phyloP scores from a whole-genome alignment of 2,329 filamentous ascomycete species.

The Fonsecaea monophora region DNA sequence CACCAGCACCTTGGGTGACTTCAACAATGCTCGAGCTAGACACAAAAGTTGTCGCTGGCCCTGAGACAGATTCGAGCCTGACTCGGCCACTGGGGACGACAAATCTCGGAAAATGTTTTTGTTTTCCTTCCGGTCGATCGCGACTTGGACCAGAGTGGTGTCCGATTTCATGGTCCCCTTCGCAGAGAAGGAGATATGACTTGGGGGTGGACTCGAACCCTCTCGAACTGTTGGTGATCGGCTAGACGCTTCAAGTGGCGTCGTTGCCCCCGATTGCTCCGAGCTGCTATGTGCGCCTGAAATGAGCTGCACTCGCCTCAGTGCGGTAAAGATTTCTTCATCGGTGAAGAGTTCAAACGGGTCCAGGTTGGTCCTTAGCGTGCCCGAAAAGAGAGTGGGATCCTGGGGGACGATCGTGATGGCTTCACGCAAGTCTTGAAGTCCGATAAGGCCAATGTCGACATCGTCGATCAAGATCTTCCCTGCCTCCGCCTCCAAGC shows the following conservation, averaged over 20 bases:
- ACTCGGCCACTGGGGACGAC: conserved; percentile 81
- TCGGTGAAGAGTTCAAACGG: conserved; percentile 89
- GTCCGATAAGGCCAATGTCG: conserved; percentile 87
- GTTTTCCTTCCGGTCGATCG: conserved; percentile 63
- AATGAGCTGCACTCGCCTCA: conserved; percentile 89
- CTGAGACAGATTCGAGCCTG: conserved; percentile 91
- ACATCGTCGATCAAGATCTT: conserved; percentile 89
- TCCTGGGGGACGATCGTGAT: conserved; percentile 99
- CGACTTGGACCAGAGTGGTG: conserved; percentile 34
- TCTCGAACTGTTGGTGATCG: conserved; percentile 40
- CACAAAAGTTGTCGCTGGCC: conserved; percentile 95
- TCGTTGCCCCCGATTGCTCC: conserved; percentile 46
- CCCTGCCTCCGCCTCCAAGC: conserved; percentile 86
- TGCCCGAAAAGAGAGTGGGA: conserved; percentile 52
- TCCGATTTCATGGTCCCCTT: conserved; percentile 36
- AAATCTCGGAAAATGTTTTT: conserved; percentile 95
- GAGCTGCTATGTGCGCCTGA: conserved; percentile 52
- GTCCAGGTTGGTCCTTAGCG: conserved; percentile 72
- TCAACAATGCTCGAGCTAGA: conserved; percentile 89
- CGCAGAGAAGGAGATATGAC: conserved; percentile 37
- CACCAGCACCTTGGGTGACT: conserved; percentile 88
- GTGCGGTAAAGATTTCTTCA: conserved; percentile 84
- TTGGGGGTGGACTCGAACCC: conserved; percentile 32
- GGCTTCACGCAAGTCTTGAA: conserved; percentile 89
- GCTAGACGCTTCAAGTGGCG: conserved; percentile 44